Evolutionary conservation across 1,139 yeast species (phyloP).

Genomic region (Pichia sp.): DNA sequence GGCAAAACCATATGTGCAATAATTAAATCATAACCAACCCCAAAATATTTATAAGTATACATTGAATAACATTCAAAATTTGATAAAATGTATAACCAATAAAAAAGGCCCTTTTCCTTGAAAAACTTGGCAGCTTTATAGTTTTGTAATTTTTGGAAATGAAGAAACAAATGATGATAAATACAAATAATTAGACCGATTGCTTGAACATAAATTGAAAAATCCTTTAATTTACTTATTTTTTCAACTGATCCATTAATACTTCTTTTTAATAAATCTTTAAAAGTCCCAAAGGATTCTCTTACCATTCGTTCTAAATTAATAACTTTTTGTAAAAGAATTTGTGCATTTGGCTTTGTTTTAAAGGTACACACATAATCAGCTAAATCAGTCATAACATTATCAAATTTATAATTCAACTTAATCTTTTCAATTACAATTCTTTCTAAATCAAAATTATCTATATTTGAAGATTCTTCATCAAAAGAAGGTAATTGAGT

Average conservation of each 20-base stretch:
- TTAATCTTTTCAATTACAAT: conserved; percentile 21
- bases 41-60: conserved; percentile 22
- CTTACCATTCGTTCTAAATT: conserved; percentile 17
- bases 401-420: conserved; percentile 17
- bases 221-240: conserved; percentile 20
- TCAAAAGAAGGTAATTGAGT: conserved; percentile 34
- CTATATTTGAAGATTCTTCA: conserved; percentile 21
- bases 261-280: conserved; percentile 17
- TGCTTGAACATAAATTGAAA: conserved; percentile 22
- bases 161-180: conserved; percentile 24
- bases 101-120: conserved; percentile 14
- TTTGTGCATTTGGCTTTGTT: conserved; percentile 17
- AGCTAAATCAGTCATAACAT: conserved; percentile 17
- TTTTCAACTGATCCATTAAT: conserved; percentile 11
- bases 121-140: conserved; percentile 20
- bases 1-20: conserved; percentile 25
- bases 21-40: conserved; percentile 26
- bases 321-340: conserved; percentile 15
- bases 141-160: conserved; percentile 23
- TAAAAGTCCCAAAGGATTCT: conserved; percentile 18
- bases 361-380: conserved; percentile 21
- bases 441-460: conserved; percentile 25
- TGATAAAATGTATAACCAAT: conserved; percentile 20
- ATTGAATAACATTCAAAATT: conserved; percentile 21
- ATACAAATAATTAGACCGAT: conserved; percentile 23